phyloP scores from a whole-genome alignment of 1,284 basidiomycete species.

The Marasmius tenuissimus region DNA sequence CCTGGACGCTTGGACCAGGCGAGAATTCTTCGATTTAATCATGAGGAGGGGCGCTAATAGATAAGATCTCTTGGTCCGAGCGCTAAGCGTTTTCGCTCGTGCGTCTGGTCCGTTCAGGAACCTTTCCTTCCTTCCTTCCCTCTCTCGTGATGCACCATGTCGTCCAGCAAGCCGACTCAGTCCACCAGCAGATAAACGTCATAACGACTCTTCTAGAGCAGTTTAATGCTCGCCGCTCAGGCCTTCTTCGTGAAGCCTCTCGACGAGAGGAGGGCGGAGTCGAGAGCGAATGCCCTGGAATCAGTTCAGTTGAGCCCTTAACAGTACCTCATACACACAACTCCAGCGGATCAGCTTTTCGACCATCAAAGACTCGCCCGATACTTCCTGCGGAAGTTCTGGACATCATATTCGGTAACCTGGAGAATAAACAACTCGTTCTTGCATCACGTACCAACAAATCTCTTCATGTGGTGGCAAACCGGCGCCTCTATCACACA shows the following conservation, averaged over 20 bases:
- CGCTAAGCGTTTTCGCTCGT: background rate
- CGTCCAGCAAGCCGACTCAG: conserved; percentile 9
- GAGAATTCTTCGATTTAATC: too few species aligned
- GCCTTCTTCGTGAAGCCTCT: conserved; percentile 6
- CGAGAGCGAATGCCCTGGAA: background rate
- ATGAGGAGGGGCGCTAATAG: background rate
- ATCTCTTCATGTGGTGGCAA: conserved; percentile 37
- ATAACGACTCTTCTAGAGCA: conserved; percentile 9
- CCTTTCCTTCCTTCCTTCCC: background rate
- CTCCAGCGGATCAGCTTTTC: background rate
- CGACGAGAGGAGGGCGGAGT: background rate
- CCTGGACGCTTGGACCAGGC: background rate
- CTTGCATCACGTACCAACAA: conserved; percentile 31
- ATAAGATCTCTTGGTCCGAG: background rate
- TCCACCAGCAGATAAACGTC: conserved; percentile 11
- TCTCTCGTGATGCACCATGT: conserved; percentile 3
- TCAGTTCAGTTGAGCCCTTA: too few species aligned
- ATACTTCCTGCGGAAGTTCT: conserved; percentile 51
- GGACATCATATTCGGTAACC: conserved; percentile 39
- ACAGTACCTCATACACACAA: too few species aligned
- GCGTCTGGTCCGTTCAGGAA: conserved; percentile 3
- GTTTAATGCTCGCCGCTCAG: conserved; percentile 10
- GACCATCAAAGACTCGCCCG: conserved; percentile 10
- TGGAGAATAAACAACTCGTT: conserved; percentile 28
- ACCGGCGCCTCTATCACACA: conserved; percentile 46